Evolutionary conservation across 2,329 filamentous ascomycete species (phyloP), one percentile per base, ranked within the genome.

Genomic region (Talaromyces albobiverticillius): DNA sequence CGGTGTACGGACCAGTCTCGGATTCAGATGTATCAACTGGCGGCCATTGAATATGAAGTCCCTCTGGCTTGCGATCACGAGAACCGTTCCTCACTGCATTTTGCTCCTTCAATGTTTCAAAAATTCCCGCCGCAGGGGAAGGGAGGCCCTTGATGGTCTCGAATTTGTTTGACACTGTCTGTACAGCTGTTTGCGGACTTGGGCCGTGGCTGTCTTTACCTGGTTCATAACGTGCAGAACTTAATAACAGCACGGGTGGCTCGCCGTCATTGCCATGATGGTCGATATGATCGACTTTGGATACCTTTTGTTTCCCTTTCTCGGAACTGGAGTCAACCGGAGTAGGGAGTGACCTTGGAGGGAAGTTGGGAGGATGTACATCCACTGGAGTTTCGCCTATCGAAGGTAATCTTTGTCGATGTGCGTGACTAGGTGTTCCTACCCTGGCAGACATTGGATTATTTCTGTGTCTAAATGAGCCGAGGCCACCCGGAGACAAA

Each of bases 31-130:
- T 80, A n/a, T 74, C 74, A 7, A 71, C 70, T 2, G 82, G 76
- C 40, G 76, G 71, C 65, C 79, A 76, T 38, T 85, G 80, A 23
- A 91, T 79, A 47, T 87, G 83, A 22, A 96, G 76, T 16, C 88
- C 88, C 51, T 85, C 81, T 2, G 90, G 90, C 58, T 93, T 95
- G 20, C 90, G 84, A 62, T 88, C 88, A 14, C 88, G 83, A 7
- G 90, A 90, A 11, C 86, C 70, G 46, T 69, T 71, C 18, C 79
- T 82, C 40, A 76, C 76, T 18, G 81, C 76, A 6, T 79, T 79
- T 43, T 83, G 76, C 51, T 86, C 81, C 71, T 87, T 84, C 46
- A 86, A 70, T 9, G 77, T 76, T 1, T 82, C 80, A 56, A 89
- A 85, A 52, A 82, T 82, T 47, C 83, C 87, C 20, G 80, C 83